Conservation (phyloP, 352 stramenopile genomes). For the Phytophthora melonis region DNA sequence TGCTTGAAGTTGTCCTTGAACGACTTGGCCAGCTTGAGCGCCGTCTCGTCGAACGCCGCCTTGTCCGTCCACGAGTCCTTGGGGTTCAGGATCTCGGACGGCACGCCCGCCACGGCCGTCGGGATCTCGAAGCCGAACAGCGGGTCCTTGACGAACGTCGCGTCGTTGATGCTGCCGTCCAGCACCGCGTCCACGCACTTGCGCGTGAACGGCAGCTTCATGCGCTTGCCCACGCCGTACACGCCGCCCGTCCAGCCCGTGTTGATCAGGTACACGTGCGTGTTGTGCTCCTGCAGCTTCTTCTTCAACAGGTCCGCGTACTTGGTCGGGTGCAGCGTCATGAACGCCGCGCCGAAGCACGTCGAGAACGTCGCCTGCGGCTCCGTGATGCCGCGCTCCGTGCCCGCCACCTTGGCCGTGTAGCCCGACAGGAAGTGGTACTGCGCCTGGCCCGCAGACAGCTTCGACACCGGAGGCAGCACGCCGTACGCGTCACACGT, state of each 20-base stretch:
- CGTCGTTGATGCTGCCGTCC: constrained; percentile 71
- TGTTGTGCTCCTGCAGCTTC: constrained; percentile 96
- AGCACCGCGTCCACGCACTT: constrained; percentile 84
- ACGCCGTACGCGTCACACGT: constrained; percentile 99
- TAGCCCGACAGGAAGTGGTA: constrained; percentile 99
- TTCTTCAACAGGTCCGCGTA: constrained; percentile 97
- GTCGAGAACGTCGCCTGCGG: constrained; percentile 96
- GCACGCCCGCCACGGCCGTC: constrained; percentile 67
- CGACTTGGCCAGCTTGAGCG: constrained; percentile 75
- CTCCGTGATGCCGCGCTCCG: constrained; percentile 97
- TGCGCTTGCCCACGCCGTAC: constrained; percentile 96
- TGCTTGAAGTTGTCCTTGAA: constrained; percentile 90
- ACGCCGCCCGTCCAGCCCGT: constrained; percentile 96
- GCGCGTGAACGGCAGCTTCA: constrained; percentile 93
- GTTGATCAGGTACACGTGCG: constrained; percentile 97
- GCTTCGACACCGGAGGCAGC: constrained; percentile 96
- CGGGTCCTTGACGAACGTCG: constrained; percentile 73
- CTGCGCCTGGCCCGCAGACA: constrained; percentile 95
- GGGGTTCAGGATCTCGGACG: constrained; percentile 79
- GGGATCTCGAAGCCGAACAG: constrained; percentile 82
- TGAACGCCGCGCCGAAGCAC: constrained; percentile 98
- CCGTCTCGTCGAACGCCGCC: constrained; percentile 77
- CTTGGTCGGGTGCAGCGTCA: constrained; percentile 96
- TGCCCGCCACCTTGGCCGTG: constrained; percentile 98
- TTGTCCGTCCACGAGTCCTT: constrained; percentile 85